These are phyloP conservation scores for Penicillium desertorum DNA, from an alignment of 495 filamentous ascomycete species.

Conservation along the genomic window DNA sequence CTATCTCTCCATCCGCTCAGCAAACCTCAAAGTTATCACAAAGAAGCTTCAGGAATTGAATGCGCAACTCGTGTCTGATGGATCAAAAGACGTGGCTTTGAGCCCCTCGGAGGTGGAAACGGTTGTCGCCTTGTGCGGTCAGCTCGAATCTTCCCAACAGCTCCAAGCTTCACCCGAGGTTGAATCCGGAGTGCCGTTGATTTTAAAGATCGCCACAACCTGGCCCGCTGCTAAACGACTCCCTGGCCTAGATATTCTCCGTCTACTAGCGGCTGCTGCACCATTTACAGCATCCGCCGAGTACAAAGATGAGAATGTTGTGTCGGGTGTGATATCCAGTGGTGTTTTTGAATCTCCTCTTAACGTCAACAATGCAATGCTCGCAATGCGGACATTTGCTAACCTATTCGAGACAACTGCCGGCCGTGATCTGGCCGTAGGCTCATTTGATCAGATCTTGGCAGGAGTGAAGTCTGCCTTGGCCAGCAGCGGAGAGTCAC, in stretches of 20 bases:
- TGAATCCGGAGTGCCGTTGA: slow-evolving; percentile 52
- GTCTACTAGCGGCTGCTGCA: slow-evolving; percentile 67
- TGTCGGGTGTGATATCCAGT: slow-evolving; percentile 45
- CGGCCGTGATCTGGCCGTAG: slow-evolving; percentile 62
- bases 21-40: slow-evolving; percentile 61
- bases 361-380: slow-evolving; percentile 77
- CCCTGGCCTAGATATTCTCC: slow-evolving; percentile 81
- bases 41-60: slow-evolving; percentile 78
- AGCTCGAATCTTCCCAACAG: slow-evolving; percentile 53
- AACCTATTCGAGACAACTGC: slow-evolving; percentile 80
- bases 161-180: slow-evolving; percentile 37
- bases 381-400: slow-evolving; percentile 75
- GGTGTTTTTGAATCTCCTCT: slow-evolving; percentile 58
- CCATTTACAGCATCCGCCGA: slow-evolving; percentile 59
- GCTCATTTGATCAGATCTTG: slow-evolving; percentile 58
- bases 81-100: slow-evolving; percentile 70
- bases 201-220: slow-evolving; percentile 64
- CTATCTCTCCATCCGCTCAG: slow-evolving; percentile 72
- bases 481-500: slow-evolving; percentile 44
- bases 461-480: slow-evolving; percentile 48
- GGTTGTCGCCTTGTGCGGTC: slow-evolving; percentile 54
- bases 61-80: slow-evolving; percentile 60
- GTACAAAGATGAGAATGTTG: slow-evolving; percentile 54
- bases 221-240: slow-evolving; percentile 81
- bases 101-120: slow-evolving; percentile 65